phyloP scores from a whole-genome alignment of 768 basidiomycete genomes.

The Asterophora lycoperdoides region DNA sequence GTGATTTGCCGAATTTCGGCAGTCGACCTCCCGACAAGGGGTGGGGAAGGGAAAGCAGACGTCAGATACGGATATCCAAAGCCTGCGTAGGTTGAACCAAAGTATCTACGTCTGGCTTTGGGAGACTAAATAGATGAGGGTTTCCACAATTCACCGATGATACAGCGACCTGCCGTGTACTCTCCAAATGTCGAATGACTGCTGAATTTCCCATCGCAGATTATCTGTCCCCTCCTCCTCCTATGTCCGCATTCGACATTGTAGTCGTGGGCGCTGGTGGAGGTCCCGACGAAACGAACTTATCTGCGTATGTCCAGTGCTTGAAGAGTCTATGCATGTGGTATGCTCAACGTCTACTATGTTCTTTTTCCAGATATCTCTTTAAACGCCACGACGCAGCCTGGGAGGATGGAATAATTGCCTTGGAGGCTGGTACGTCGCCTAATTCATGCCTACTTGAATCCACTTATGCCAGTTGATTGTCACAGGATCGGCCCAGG shows the following conservation, averaged over 20 bases:
- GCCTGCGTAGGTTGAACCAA: too few species aligned
- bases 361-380: conserved; percentile 61
- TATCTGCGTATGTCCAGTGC: conserved; percentile 64
- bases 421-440: conserved; percentile 79
- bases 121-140: too few species aligned
- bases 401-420: conserved; percentile 83
- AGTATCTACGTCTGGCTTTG: too few species aligned
- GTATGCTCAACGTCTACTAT: conserved; percentile 12
- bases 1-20: too few species aligned
- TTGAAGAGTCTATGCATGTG: conserved; percentile 13
- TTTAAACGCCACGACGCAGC: conserved; percentile 60
- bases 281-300: conserved; percentile 85
- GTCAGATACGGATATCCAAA: too few species aligned
- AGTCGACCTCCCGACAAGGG: too few species aligned
- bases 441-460: neutral
- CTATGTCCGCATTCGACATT: conserved; percentile 58
- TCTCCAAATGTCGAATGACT: conserved; percentile 11
- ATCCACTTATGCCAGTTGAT: neutral
- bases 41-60: too few species aligned
- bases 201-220: conserved; percentile 4
- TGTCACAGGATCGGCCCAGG: conserved; percentile 77
- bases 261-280: conserved; percentile 82
- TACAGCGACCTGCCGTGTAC: too few species aligned
- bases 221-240: conserved; percentile 4
- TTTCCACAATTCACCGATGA: too few species aligned